Percentiles rank a stretch among this genome's conserved stretches.
These are phyloP conservation scores for Lachnellula hyalina DNA, from an alignment of 2,329 filamentous ascomycete genomes.

Conservation along the genomic window DNA sequence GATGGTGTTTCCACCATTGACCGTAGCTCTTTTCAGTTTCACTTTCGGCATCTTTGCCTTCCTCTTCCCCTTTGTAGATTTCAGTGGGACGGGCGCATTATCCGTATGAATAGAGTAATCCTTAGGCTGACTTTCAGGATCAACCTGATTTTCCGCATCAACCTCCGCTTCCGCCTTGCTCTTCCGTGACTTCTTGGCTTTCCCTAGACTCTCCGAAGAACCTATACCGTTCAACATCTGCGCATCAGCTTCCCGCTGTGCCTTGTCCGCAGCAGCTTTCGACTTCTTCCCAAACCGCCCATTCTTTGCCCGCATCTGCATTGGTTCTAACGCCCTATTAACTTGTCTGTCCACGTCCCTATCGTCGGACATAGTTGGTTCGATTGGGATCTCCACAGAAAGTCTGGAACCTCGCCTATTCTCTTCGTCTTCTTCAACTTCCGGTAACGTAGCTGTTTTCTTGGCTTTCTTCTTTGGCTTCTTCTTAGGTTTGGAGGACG, in stretches of 20 bases:
- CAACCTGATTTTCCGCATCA: background rate
- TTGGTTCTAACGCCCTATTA: background rate
- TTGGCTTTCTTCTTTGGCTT: conserved; percentile 1
- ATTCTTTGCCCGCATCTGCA: background rate
- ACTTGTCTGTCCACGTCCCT: background rate
- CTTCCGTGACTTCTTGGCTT: background rate
- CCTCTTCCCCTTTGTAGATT: background rate
- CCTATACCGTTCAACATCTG: background rate
- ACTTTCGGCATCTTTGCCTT: background rate
- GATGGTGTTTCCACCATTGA: background rate
- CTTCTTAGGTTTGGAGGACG: background rate
- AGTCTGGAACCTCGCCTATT: background rate
- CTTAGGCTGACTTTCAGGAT: background rate
- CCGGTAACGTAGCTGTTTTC: background rate
- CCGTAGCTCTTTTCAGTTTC: background rate
- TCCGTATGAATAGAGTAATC: background rate
- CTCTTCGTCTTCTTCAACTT: background rate
- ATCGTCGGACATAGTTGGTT: background rate
- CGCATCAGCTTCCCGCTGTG: background rate
- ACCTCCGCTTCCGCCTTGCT: background rate
- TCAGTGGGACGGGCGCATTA: background rate
- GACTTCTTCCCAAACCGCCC: background rate
- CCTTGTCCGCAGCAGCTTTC: background rate
- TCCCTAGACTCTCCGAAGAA: background rate
- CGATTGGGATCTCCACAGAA: background rate